phyloP scores from a whole-genome alignment of 2,329 filamentous ascomycete species.

The Didymella lethalis region DNA sequence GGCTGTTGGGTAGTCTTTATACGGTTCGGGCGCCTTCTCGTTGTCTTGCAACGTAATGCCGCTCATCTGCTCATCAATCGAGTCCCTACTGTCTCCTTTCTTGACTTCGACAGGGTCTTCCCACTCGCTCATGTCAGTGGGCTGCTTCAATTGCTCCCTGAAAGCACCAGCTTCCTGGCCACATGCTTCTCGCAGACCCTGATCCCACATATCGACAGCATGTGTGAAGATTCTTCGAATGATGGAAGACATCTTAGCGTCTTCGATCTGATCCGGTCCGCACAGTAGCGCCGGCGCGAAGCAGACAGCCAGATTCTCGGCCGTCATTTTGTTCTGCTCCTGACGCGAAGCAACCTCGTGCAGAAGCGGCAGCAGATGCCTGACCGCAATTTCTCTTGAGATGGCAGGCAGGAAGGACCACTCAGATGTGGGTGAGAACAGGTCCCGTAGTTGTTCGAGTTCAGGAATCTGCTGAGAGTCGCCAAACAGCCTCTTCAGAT shows the following conservation, averaged over 20 bases:
- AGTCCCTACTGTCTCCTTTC: constrained; percentile 33
- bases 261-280: constrained; percentile 63
- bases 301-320: constrained; percentile 63
- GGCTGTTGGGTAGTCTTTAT: constrained; percentile 27
- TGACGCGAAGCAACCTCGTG: constrained; percentile 56
- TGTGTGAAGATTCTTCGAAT: constrained; percentile 59
- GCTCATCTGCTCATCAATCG: constrained; percentile 49
- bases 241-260: constrained; percentile 62
- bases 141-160: constrained; percentile 51
- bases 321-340: constrained; percentile 63
- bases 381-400: constrained; percentile 58
- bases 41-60: constrained; percentile 56
- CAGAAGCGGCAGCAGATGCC: constrained; percentile 63
- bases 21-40: constrained; percentile 37
- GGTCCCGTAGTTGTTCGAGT: constrained; percentile 54
- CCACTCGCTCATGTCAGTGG: constrained; percentile 54
- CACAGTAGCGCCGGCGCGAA: constrained; percentile 62
- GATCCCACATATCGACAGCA: constrained; percentile 57
- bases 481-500: constrained; percentile 55
- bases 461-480: constrained; percentile 49
- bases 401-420: constrained; percentile 56
- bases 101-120: constrained; percentile 56
- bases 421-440: constrained; percentile 57
- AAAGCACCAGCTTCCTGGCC: constrained; percentile 51
- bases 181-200: constrained; percentile 55